Percentiles rank a stretch among this genome's conserved stretches.
Evolutionary conservation across 108 stramenopile genomes (phyloP).

Genomic region (Stephanodiscus triporus): DNA sequence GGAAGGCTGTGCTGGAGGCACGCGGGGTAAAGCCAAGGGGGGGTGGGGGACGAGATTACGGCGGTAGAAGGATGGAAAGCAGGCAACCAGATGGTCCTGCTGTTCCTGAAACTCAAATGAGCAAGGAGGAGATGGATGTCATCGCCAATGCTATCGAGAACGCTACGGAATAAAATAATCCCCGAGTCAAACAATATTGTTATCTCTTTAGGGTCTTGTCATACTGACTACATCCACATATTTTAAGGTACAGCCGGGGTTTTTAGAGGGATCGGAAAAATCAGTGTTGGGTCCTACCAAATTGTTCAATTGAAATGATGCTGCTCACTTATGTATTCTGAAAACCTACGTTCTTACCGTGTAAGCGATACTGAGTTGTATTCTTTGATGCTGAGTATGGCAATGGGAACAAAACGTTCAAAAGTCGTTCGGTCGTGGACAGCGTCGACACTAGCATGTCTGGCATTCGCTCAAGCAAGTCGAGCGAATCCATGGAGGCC

Average conservation of each 20-base stretch:
- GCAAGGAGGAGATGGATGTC: conserved; percentile 69
- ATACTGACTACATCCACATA: no score
- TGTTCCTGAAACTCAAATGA: conserved; percentile 53
- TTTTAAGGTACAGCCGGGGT: not conserved
- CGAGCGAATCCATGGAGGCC: no score
- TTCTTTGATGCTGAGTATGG: no score
- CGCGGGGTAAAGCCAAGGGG: conserved; percentile 25
- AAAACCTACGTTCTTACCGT: conserved; percentile 2
- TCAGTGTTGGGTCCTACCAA: not conserved
- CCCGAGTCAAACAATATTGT: not conserved
- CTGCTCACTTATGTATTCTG: not conserved
- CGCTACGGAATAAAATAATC: conserved; percentile 35
- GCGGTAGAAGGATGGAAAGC: conserved; percentile 6
- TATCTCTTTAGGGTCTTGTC: not conserved
- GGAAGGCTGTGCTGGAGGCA: conserved; percentile 67
- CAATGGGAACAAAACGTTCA: no score
- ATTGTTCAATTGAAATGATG: not conserved
- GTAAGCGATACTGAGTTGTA: no score
- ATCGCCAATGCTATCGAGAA: conserved; percentile 79
- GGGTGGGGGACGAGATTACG: conserved; percentile 10
- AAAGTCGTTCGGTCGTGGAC: no score
- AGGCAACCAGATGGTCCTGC: not conserved
- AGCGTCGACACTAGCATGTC: no score
- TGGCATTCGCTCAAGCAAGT: no score
- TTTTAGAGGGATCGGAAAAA: no score